Evolutionary conservation across 768 basidiomycete genomes (phyloP).

Genomic region (Coprinellus micaceus): DNA sequence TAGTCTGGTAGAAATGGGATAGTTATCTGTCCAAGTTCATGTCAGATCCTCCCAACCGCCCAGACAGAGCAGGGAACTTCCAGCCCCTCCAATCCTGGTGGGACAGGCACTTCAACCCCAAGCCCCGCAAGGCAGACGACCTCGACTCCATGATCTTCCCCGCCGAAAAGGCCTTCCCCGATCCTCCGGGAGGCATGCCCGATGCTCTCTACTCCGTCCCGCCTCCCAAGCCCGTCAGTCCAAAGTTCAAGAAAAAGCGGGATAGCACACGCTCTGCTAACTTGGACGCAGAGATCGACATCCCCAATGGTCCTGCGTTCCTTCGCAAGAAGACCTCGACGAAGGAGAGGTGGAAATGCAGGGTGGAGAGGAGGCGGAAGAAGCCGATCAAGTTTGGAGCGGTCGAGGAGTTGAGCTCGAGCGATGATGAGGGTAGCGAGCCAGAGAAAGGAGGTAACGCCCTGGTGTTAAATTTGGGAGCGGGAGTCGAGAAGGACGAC

Average conservation of each 20-base stretch:
- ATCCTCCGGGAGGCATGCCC: background rate
- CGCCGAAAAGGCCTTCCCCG: slow-evolving; percentile 10
- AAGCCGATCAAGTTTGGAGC: slow-evolving; percentile 34
- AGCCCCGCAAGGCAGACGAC: slow-evolving; percentile 11
- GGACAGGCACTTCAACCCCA: slow-evolving; percentile 40
- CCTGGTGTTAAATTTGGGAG: slow-evolving; percentile 4
- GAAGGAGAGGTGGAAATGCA: slow-evolving; percentile 9
- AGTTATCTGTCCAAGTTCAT: slow-evolving; percentile 59
- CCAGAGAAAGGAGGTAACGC: slow-evolving; percentile 9
- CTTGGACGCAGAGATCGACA: slow-evolving; percentile 9
- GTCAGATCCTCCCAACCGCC: slow-evolving; percentile 47
- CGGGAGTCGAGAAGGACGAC: slow-evolving; percentile 2
- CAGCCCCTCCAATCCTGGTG: slow-evolving; percentile 51
- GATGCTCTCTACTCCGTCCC: slow-evolving; percentile 1
- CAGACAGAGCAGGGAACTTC: slow-evolving; percentile 57
- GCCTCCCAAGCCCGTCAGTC: background rate
- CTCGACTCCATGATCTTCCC: slow-evolving; percentile 14
- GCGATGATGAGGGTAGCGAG: slow-evolving; percentile 31
- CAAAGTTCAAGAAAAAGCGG: background rate
- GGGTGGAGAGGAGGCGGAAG: slow-evolving; percentile 13
- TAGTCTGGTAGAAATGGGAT: slow-evolving; percentile 57
- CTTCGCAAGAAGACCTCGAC: slow-evolving; percentile 26
- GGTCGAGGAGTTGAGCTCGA: slow-evolving; percentile 15
- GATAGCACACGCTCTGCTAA: slow-evolving; percentile 4
- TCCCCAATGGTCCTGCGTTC: slow-evolving; percentile 9